phyloP scores from a whole-genome alignment of 345 rosid genomes.

The Camelina neglecta region DNA sequence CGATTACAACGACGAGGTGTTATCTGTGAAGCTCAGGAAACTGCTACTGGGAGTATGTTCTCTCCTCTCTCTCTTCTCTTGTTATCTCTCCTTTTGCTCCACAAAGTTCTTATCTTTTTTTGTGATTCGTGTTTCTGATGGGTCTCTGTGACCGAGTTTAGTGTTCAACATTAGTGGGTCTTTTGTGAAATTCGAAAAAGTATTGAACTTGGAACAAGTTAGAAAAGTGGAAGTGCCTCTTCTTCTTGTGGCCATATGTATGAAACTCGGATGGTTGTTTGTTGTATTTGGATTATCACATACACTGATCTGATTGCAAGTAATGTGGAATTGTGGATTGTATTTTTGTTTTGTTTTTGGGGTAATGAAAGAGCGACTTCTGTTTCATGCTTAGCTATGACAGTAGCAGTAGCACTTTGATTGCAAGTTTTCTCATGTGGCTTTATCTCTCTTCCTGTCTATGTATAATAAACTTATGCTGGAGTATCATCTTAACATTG shows the following conservation, averaged over 20 bases:
- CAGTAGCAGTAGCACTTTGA: no score
- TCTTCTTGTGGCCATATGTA: no score
- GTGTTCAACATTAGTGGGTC: not conserved
- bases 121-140: not conserved
- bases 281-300: no score
- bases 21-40: slow-evolving; percentile 63
- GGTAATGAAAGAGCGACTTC: no score
- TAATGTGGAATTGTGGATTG: no score
- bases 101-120: not conserved
- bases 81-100: slow-evolving; percentile 1
- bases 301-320: no score
- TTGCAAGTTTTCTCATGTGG: no score
- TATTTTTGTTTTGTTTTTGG: no score
- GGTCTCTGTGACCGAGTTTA: not conserved
- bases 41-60: slow-evolving; percentile 55
- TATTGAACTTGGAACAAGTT: not conserved
- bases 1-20: slow-evolving; percentile 37
- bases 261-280: no score
- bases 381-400: no score
- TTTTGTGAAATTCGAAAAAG: not conserved
- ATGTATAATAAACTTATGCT: no score
- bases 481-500: not conserved
- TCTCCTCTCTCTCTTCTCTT: not conserved
- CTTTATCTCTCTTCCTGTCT: not conserved
- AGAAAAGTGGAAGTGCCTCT: no score